Evolutionary conservation across 352 stramenopile genomes (phyloP), one percentile per base, ranked within the genome.

Genomic region (Globisporangium parvum): DNA sequence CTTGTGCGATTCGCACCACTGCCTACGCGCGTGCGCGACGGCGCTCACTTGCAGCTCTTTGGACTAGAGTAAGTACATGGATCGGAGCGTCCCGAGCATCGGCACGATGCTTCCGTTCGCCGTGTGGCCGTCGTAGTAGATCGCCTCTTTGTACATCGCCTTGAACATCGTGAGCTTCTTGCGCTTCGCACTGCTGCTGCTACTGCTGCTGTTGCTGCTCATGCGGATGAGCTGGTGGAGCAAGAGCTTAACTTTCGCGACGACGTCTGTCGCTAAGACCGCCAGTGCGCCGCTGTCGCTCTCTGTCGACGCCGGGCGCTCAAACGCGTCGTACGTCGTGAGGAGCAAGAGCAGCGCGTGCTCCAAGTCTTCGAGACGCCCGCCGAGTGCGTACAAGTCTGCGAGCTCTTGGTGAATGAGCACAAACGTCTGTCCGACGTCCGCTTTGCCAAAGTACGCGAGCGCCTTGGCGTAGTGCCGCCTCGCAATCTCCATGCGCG

Each of bases 391-490:
- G 42, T 94, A 88, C 31, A 94, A 33, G 57, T 91, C 76, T 9
- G 84, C 78, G 21, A 94, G 57, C 49, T 94, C 81, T 62, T 88
- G 73, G 57, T 92, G 80, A 44, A 94, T 94, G 45, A 94, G 49
- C 18, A 94, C 75, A 51, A 92, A 92, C 23, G 79, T 92, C 62
- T 83, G 78, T 0, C 78, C 84, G 1, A 91, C 57, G 45, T 94
- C 84, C 20, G 66, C 50, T 17, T 66, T 66, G 31, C 76, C 80
- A 63, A 95, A 95, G 51, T 91, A 95, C 26, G 77, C 66, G 6
- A 95, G 62, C 1, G 85, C 77, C 54, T 91, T 91, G 55, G 92
- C 82, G 53, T 95, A 95, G 52, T 93, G 79, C 2, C 85, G 75
- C n/a, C 82, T 70, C 0, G 85, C 75, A 47, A 93, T 87, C 60